Evolutionary conservation across 2,329 filamentous ascomycete species (phyloP), one percentile per base, ranked within the genome.

Genomic region (Mycosphaerella sp.): DNA sequence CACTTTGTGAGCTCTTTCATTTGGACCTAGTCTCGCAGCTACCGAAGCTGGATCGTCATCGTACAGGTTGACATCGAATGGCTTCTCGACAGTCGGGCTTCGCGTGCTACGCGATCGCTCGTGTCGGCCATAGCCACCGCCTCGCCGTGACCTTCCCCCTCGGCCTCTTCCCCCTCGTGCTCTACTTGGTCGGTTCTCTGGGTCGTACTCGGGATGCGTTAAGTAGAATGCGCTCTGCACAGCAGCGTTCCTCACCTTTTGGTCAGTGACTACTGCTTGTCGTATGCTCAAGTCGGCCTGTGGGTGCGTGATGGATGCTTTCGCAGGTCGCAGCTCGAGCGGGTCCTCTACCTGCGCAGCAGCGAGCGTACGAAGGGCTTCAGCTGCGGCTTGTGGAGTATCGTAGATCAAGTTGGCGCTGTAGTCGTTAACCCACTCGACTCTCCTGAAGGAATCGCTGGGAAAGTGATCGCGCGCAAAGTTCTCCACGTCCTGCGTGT

Each of bases 371-470:
- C 67, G 62, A 18, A 85, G 71, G 16, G 81, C 81, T 45, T 74
- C 67, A 4, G 74, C 62, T 1, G 81, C 82, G 10, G 76, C 70
- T 40, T 77, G 73, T 10, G 74, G 64, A 32, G 72, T 75, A 50
- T 75, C 74, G 71, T 93, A 97, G 46, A 95, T 70, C 47, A 96
- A 75, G 66, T 97, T 97, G 56, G 89, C 88, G 0, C 89, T 91
- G 6, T 81, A 84, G 69, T 98, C 93, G 67, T 97, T 88, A 59
- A 98, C 89, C 93, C 93, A 98, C 71, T 97, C 89, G 57, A 96
- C 76, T 55, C 80, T 78, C 50, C 79, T 73, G 50, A 83, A 74
- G 46, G 73, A 64, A 49, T 77, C 74, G 12, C 70, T 67, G 32
- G 76, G 72, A 63, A 79, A 89, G 67, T 93, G 80, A 7, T 88